Evolutionary conservation across 2,329 filamentous ascomycete genomes (phyloP).

Genomic region (Paecilomyces sp.): DNA sequence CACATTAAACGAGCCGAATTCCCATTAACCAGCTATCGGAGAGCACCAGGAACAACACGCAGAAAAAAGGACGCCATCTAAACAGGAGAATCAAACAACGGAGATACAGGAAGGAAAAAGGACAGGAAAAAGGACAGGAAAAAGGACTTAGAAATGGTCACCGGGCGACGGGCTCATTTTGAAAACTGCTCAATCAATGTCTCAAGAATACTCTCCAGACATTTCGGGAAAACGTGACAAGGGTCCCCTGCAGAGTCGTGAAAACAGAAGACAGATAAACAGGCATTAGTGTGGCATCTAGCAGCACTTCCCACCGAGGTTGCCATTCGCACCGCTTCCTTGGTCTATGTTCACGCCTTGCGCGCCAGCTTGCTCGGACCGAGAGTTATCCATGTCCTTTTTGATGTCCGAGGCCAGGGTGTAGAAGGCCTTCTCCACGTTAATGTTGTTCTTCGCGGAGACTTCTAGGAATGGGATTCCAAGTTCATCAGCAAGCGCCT

Average conservation of each 20-base stretch:
- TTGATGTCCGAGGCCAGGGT: constrained; percentile 94
- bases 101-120: constrained; percentile 4
- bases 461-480: constrained; percentile 98
- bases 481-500: constrained; percentile 88
- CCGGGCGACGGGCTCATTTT: neutral
- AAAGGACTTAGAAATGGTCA: constrained; percentile 3
- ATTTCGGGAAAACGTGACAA: neutral
- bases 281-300: constrained; percentile 35
- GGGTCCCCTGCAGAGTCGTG: neutral
- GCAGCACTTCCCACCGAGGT: constrained; percentile 66
- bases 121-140: neutral
- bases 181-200: neutral
- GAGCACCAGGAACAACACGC: constrained; percentile 5
- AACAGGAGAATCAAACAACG: constrained; percentile 5
- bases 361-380: constrained; percentile 58
- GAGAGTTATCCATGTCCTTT: constrained; percentile 91
- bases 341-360: constrained; percentile 63
- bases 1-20: neutral
- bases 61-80: constrained; percentile 11
- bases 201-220: neutral
- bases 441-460: constrained; percentile 98
- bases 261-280: constrained; percentile 7
- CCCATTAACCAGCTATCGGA: neutral
- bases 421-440: constrained; percentile 98
- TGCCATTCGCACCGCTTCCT: constrained; percentile 44